Percentiles rank a stretch among this genome's conserved stretches.
These are phyloP conservation scores for Panicum miliaceum DNA, from an alignment of 176 grass and related monocot genomes.

Conservation along the genomic window DNA sequence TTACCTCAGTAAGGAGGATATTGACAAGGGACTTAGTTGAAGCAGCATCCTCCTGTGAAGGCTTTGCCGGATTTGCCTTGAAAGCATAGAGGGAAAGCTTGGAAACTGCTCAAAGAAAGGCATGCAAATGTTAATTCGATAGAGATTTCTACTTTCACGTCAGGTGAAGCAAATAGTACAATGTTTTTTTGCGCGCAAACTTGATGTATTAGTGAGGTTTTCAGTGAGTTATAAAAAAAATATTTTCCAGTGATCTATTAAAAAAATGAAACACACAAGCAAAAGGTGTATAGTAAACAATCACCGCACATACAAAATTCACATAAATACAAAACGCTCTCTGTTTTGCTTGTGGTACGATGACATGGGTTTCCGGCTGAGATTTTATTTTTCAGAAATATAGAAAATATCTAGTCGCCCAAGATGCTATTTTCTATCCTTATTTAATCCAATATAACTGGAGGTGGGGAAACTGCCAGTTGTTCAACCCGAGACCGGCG, in stretches of 20 bases:
- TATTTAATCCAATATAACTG: slow-evolving; percentile 25
- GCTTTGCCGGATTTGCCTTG: slow-evolving; percentile 44
- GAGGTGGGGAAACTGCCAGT: background rate
- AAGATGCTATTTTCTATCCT: background rate
- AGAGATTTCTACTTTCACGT: background rate
- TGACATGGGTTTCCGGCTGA: too few species aligned
- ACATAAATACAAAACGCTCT: background rate
- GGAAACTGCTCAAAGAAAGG: slow-evolving; percentile 59
- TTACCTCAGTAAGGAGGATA: slow-evolving; percentile 88
- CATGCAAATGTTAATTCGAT: slow-evolving; percentile 6
- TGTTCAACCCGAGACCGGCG: background rate
- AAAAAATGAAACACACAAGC: background rate
- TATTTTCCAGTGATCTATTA: background rate
- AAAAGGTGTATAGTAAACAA: background rate
- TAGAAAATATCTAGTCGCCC: background rate
- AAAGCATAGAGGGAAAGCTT: slow-evolving; percentile 83
- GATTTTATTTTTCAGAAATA: background rate
- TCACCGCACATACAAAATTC: background rate
- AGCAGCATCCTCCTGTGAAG: slow-evolving; percentile 32
- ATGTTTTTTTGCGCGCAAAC: background rate
- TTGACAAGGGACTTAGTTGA: slow-evolving; percentile 63
- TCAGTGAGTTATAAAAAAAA: background rate
- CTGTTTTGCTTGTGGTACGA: background rate
- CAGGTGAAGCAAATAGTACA: background rate
- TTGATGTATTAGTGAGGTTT: background rate